Evolutionary conservation across 2,329 filamentous ascomycete genomes (phyloP).

Genomic region (Exophiala calicioides): DNA sequence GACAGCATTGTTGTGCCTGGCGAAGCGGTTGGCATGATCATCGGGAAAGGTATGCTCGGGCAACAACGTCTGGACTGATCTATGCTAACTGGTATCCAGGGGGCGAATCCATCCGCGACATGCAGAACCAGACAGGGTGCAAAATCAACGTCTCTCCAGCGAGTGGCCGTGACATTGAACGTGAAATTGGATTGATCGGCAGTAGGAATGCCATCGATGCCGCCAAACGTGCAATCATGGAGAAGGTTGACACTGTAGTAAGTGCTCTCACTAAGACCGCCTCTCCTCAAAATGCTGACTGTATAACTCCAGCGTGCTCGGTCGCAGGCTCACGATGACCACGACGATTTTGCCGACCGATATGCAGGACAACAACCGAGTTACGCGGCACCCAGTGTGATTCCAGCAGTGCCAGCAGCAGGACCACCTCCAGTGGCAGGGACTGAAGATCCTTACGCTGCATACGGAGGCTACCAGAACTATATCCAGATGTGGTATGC

Average conservation of each 20-base stretch:
- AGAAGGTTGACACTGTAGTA: conserved; percentile 89
- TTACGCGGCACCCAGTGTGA: conserved; percentile 34
- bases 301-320: conserved; percentile 49
- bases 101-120: conserved; percentile 90
- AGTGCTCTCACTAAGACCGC: conserved; percentile 43
- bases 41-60: conserved; percentile 67
- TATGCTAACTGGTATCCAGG: conserved; percentile 44
- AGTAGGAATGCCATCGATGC: conserved; percentile 73
- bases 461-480: conserved; percentile 79
- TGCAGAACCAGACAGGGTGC: conserved; percentile 84
- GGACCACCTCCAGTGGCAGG: conserved; percentile 53
- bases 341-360: conserved; percentile 36
- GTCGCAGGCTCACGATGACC: conserved; percentile 43
- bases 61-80: neutral
- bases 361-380: conserved; percentile 36
- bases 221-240: conserved; percentile 82
- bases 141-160: conserved; percentile 92
- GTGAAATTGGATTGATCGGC: conserved; percentile 84
- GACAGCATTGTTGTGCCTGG: conserved; percentile 84
- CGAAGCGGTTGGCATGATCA: conserved; percentile 94
- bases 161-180: conserved; percentile 74
- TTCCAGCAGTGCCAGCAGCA: conserved; percentile 40
- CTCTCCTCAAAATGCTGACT: conserved; percentile 31
- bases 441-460: conserved; percentile 69
- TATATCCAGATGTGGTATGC: conserved; percentile 82